phyloP scores from a whole-genome alignment of 495 filamentous ascomycete species.

The Hypoxylon cercidicola region DNA sequence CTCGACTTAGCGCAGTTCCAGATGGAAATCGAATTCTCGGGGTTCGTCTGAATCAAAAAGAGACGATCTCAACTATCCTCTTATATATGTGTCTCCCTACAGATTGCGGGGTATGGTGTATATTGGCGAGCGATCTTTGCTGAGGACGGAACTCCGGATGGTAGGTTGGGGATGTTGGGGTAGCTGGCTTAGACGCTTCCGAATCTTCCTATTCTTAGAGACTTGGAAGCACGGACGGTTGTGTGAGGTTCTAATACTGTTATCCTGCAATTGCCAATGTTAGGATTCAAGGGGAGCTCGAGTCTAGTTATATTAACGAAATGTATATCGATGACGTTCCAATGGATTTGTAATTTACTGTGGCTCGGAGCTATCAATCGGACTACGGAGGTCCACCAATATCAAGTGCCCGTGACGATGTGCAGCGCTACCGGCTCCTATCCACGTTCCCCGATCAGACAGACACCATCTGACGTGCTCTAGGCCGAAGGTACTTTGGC shows the following conservation, averaged over 20 bases:
- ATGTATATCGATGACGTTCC: conserved; percentile 15
- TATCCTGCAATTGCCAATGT: neutral
- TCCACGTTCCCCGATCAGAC: conserved; percentile 9
- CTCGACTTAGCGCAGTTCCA: neutral
- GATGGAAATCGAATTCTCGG: conserved; percentile 1
- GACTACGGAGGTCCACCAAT: conserved; percentile 25
- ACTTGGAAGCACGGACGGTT: neutral
- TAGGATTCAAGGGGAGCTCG: neutral
- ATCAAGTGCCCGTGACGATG: neutral
- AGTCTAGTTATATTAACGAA: conserved; percentile 1
- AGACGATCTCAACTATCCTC: neutral
- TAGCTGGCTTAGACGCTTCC: conserved; percentile 4
- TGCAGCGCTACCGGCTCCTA: conserved; percentile 19
- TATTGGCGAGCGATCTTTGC: conserved; percentile 7
- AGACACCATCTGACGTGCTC: conserved; percentile 5
- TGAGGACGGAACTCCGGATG: conserved; percentile 26
- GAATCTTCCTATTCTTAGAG: neutral
- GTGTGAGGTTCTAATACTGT: neutral
- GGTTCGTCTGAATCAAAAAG: neutral
- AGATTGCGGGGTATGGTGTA: neutral
- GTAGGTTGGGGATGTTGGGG: conserved; percentile 13
- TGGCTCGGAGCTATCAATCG: conserved; percentile 24
- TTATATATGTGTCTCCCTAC: conserved; percentile 10
- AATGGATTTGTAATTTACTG: conserved; percentile 7
- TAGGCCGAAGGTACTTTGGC: conserved; percentile 13